Base-by-base conservation (phyloP, 768 basidiomycete genomes). In the Suillus weaverae region DNA sequence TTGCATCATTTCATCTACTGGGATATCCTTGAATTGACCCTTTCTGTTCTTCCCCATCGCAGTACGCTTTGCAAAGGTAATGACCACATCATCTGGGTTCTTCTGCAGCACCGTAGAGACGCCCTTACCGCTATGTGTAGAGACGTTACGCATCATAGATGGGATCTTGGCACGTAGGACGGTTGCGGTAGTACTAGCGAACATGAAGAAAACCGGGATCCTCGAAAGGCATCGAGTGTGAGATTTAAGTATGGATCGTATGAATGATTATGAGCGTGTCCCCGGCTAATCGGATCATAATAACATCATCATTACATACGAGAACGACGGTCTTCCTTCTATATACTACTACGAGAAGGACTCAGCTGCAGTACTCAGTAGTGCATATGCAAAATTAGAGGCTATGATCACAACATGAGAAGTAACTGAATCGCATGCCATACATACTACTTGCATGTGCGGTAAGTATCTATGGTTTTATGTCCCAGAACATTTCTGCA, bases 61-160 rank as follows among this genome's bases (percentile, higher is more conserved):
- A n/a, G 93, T 95, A 59, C 95, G 87, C 74, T 90, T 90, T 14
- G 92, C 94, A 69, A 92, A 92, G 3, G 92, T 93, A 65, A 97
- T 89, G 66, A 97, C 95, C 18, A 96, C 91, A 76, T 97, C 95
- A 66, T 93, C 86, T 0, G 89, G 84, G 60, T 82, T 86, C 82
- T 87, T 91, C 75, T 89, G 81, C 36, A 92, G 80, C 55, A 93
- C 73, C 9, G 81, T 79, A 39, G 82, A 66, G 38, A 84, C 80
- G 13, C 88, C 87, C 26, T 69, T 72, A 13, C 56, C 14, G 30
- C 72, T 66, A 30, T 74, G 69, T 64, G 83, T 71, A 74, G 85
- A 76, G 61, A 74, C 73, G 11, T 69, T 67, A 38, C 81, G 76
- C 46, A 65, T 56, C 38, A 61, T 35, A 36, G 65, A 35, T 4